These are phyloP conservation scores for Boletus barrowsii DNA, from an alignment of 768 basidiomycete genomes.

Conservation along the genomic window DNA sequence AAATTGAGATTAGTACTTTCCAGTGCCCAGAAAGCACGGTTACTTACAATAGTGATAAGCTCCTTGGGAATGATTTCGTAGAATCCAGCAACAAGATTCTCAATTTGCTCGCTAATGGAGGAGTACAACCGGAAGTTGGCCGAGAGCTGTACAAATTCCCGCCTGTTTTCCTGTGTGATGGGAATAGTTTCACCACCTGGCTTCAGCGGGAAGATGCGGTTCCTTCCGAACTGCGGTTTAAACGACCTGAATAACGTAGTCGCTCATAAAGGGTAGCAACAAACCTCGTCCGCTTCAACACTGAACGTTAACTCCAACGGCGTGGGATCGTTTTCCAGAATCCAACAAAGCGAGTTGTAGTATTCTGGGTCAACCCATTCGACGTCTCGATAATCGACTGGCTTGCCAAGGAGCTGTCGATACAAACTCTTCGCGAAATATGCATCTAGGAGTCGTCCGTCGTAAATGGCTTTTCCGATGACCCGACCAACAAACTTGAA, in stretches of 20 bases:
- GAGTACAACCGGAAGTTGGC: conserved; percentile 91
- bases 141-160: conserved; percentile 93
- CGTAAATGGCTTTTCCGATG: conserved; percentile 97
- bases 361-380: conserved; percentile 99
- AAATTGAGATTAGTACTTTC: conserved; percentile 6
- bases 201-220: conserved; percentile 84
- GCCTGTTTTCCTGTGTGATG: conserved; percentile 95
- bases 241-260: background rate
- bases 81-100: conserved; percentile 85
- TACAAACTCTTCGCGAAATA: conserved; percentile 98
- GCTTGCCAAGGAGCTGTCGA: conserved; percentile 90
- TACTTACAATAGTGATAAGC: conserved; percentile 82
- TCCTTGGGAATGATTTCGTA: conserved; percentile 98
- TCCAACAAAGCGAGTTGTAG: conserved; percentile 98
- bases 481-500: conserved; percentile 99
- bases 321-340: conserved; percentile 92
- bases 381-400: conserved; percentile 92
- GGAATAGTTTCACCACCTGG: conserved; percentile 77
- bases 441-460: conserved; percentile 92
- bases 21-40: background rate
- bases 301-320: conserved; percentile 88
- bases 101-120: conserved; percentile 95
- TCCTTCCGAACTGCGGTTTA: conserved; percentile 76
- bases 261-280: conserved; percentile 3
- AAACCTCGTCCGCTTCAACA: conserved; percentile 89